Conservation (phyloP, 441 rosid species). For the Flueggea neowawraea region DNA sequence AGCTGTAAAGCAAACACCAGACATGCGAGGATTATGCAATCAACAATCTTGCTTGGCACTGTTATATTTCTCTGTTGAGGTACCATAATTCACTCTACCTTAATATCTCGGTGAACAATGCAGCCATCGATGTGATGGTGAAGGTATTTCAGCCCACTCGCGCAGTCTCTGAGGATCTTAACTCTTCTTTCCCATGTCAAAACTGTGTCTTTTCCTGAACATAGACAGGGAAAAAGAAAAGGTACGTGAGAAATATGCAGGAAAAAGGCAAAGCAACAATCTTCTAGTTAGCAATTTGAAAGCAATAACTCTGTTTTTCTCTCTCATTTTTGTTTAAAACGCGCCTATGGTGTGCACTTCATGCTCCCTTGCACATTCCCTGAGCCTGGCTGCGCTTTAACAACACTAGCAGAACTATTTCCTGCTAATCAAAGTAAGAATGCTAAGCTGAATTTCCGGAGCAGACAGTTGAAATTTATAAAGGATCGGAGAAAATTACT, state of each 20-base stretch:
- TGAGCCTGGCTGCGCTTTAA: no score
- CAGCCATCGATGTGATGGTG: slow-evolving; percentile 61
- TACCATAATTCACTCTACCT: slow-evolving; percentile 26
- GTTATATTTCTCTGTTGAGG: neutral
- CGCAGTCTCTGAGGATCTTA: slow-evolving; percentile 56
- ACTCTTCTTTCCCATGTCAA: slow-evolving; percentile 63
- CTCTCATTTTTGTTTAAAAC: no score
- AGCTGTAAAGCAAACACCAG: slow-evolving; percentile 34
- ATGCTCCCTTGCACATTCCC: no score
- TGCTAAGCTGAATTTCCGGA: no score
- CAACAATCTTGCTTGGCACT: neutral
- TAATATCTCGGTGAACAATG: slow-evolving; percentile 73
- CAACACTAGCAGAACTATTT: no score
- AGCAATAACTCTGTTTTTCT: no score
- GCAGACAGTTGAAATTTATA: neutral
- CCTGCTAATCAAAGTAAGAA: no score
- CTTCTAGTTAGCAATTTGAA: neutral
- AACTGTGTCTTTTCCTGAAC: slow-evolving; percentile 37
- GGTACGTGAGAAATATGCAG: neutral
- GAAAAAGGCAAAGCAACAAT: neutral
- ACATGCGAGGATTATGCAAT: slow-evolving; percentile 4
- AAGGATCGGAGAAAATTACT: slow-evolving; percentile 16
- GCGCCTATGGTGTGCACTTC: no score
- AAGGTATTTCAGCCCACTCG: slow-evolving; percentile 53
- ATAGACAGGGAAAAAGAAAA: neutral